Evolutionary conservation across 2,329 filamentous ascomycete species (phyloP).

Genomic region (Xylariales sp.): DNA sequence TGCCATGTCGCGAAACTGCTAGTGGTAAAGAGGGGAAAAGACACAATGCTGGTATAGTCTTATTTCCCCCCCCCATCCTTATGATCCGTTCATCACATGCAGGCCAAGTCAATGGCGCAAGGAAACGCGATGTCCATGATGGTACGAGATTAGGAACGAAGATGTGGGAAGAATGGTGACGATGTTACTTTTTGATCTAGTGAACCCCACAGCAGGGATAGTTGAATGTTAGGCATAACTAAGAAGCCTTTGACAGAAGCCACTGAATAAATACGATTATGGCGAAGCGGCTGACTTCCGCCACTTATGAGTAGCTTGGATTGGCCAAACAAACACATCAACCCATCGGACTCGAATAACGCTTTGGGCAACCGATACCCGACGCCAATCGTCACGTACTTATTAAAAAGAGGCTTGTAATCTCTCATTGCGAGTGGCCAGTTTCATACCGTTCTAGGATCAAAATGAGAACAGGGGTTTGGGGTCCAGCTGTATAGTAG

Average conservation of each 20-base stretch:
- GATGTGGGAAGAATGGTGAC: slow-evolving; percentile 11
- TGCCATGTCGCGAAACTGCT: not conserved
- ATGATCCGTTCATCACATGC: slow-evolving; percentile 11
- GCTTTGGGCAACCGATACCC: slow-evolving; percentile 9
- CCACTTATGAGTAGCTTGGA: not conserved
- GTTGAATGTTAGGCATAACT: not conserved
- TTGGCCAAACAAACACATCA: not conserved
- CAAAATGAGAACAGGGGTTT: slow-evolving; percentile 12
- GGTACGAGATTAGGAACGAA: not conserved
- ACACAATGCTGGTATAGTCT: not conserved
- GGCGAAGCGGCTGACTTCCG: no score
- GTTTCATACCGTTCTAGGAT: slow-evolving; percentile 17
- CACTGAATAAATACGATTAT: no score
- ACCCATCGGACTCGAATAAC: slow-evolving; percentile 1
- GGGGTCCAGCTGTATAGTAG: not conserved
- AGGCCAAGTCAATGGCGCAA: not conserved
- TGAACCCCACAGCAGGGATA: no score
- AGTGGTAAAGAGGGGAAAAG: not conserved
- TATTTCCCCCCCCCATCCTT: not conserved
- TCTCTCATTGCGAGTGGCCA: slow-evolving; percentile 1
- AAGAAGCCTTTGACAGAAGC: no score
- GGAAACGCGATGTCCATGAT: not conserved
- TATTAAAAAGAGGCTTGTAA: slow-evolving; percentile 14
- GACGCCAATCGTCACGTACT: not conserved
- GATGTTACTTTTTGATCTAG: no score